Conservation (phyloP, 2,329 filamentous ascomycete genomes). For the Ophiostoma ulmi region DNA sequence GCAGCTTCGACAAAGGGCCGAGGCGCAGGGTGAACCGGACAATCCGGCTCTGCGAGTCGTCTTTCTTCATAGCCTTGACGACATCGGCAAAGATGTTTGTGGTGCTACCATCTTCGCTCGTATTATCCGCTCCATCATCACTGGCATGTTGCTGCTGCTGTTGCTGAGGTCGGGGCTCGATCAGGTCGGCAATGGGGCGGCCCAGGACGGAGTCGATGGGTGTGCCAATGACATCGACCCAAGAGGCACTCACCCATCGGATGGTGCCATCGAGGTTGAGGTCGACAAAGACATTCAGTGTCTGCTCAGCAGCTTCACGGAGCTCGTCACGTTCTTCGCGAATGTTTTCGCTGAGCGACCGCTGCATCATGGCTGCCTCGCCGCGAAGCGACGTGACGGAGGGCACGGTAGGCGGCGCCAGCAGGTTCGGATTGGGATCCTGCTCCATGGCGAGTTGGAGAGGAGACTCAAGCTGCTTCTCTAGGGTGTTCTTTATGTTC, state of each 20-base stretch:
- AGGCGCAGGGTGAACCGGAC: slow-evolving; percentile 72
- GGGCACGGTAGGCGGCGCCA: slow-evolving; percentile 51
- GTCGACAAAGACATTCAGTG: slow-evolving; percentile 92
- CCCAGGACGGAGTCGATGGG: slow-evolving; percentile 67
- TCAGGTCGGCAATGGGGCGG: slow-evolving; percentile 70
- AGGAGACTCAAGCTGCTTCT: no score
- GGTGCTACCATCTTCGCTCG: slow-evolving; percentile 57
- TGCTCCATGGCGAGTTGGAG: slow-evolving; percentile 13
- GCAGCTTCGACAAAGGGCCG: slow-evolving; percentile 63
- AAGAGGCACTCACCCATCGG: slow-evolving; percentile 94
- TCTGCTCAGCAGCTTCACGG: slow-evolving; percentile 92
- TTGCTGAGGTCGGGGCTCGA: slow-evolving; percentile 36
- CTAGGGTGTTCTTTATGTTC: not conserved
- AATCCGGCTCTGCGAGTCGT: slow-evolving; percentile 88
- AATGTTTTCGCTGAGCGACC: slow-evolving; percentile 79
- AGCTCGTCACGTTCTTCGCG: slow-evolving; percentile 89
- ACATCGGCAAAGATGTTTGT: slow-evolving; percentile 75
- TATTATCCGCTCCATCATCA: not conserved
- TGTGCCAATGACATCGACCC: slow-evolving; percentile 87
- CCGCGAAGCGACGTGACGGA: slow-evolving; percentile 41
- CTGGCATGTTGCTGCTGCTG: not conserved
- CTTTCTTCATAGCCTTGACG: slow-evolving; percentile 81
- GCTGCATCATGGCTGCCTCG: slow-evolving; percentile 51
- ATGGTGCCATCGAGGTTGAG: slow-evolving; percentile 84
- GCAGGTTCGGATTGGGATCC: slow-evolving; percentile 33